Conservation (phyloP, 495 filamentous ascomycete species). For the Baudoinia panamericana region DNA sequence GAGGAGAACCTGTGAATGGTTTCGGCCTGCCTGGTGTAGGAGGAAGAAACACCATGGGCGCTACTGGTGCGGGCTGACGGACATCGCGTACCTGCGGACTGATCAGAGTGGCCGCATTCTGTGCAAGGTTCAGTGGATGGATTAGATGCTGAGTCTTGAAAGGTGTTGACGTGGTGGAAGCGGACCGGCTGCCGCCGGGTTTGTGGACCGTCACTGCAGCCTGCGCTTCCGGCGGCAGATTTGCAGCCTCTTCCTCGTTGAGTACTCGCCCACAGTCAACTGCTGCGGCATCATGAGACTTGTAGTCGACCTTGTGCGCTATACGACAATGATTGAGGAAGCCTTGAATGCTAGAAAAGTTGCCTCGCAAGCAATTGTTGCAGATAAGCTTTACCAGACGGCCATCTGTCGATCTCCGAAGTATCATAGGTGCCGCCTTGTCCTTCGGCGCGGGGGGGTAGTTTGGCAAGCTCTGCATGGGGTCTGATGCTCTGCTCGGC, state of each 20-base stretch:
- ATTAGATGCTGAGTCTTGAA: constrained; percentile 5
- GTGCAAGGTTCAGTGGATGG: constrained; percentile 15
- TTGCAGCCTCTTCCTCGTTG: constrained; percentile 34
- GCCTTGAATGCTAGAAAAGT: constrained; percentile 90
- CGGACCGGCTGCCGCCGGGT: constrained; percentile 3
- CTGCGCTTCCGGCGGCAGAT: constrained; percentile 9
- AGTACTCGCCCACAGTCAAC: constrained; percentile 71
- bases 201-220: constrained; percentile 2
- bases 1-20: constrained; percentile 46
- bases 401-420: constrained; percentile 47
- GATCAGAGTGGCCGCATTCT: not conserved
- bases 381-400: constrained; percentile 69
- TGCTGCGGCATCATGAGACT: constrained; percentile 92
- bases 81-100: too few relatives aligned
- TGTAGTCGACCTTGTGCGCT: constrained; percentile 77
- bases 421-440: constrained; percentile 46
- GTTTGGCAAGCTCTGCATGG: constrained; percentile 58
- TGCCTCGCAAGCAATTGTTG: constrained; percentile 70
- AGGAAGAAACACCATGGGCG: not conserved
- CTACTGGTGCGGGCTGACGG: too few relatives aligned
- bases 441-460: constrained; percentile 49
- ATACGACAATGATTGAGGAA: constrained; percentile 99
- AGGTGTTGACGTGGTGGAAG: constrained; percentile 7
- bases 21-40: constrained; percentile 14
- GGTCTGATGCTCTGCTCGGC: constrained; percentile 26